Evolutionary conservation across 306 rosid species (phyloP), one percentile per base, ranked within the genome.

Genomic region (Quercus rubra): DNA sequence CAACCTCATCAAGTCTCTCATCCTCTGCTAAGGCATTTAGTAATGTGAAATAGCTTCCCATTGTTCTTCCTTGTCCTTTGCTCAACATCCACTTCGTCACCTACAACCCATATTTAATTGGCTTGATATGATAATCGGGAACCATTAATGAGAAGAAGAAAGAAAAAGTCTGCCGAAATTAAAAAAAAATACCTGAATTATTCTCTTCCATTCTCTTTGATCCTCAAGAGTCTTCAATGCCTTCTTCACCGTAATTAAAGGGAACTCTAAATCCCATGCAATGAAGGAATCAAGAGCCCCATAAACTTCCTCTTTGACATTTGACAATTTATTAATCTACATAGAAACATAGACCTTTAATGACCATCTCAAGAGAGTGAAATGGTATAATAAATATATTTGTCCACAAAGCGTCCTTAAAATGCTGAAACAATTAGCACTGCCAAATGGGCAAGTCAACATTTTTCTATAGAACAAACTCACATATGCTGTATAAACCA

Each of bases 21-120:
- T 95, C 99, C 79, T 87, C 91, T n/a, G 86, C 92, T 55, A 95
- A 91, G 59, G 99, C 98, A 84, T 90, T 93, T 57, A 95, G 76
- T 27, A 95, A 85, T 12, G 86, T 85, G 79, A 88, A 88, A 88
- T 95, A 95, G 83, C 95, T 95, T 76, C 99, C 98, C 96, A 89
- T 90, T 80, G 99, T 93, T 89, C 94, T 91, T 86, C 98, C 98
- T 82, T 95, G 99, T 74, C 99, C 99, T 88, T 95, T 95, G 89
- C 98, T 93, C 68, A 95, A 3, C 99, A 93, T 93, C 99, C 99
- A 95, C 77, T 95, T 95, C 5, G 96, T 82, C 74, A 93, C 85
- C 99, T 95, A 80, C 70, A 89, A 62, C 11, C 74, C 86, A 77
- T 4, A 75, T 46, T 27, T 49, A 74, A 59, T 75, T 74, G 76